Percentiles rank a stretch among this genome's conserved stretches.
Evolutionary conservation across 202 grass and related monocot genomes (phyloP).

Genomic region (Zizania palustris): DNA sequence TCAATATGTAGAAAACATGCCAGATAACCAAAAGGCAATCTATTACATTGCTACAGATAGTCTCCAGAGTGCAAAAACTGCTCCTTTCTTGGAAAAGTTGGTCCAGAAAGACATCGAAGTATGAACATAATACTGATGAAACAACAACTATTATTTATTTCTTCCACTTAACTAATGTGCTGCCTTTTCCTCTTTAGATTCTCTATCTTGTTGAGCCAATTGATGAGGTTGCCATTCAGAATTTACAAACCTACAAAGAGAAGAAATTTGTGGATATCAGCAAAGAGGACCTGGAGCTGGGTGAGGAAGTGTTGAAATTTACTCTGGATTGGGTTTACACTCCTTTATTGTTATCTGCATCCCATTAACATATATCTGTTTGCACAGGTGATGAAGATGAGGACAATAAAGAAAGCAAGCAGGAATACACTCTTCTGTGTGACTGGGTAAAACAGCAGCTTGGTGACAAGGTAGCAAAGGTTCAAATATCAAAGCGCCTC

Average conservation of each 20-base stretch:
- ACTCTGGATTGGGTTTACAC: neutral
- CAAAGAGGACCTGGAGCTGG: constrained; percentile 84
- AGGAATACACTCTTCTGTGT: constrained; percentile 79
- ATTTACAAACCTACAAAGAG: constrained; percentile 89
- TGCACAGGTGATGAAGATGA: constrained; percentile 63
- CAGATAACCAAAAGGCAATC: constrained; percentile 72
- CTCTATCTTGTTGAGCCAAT: constrained; percentile 83
- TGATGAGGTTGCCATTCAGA: constrained; percentile 86
- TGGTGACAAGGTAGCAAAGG: constrained; percentile 92
- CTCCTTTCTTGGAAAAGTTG: constrained; percentile 82
- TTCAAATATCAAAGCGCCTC: constrained; percentile 79
- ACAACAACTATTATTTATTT: neutral
- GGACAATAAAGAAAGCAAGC: constrained; percentile 70
- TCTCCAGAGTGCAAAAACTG: constrained; percentile 77
- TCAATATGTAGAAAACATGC: constrained; percentile 82
- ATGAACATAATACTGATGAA: constrained; percentile 26
- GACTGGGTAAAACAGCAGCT: constrained; percentile 97
- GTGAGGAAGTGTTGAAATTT: constrained; percentile 42
- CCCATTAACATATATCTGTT: neutral
- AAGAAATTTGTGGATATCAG: constrained; percentile 96
- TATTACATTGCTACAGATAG: constrained; percentile 85
- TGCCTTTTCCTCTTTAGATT: constrained; percentile 52
- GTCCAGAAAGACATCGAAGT: constrained; percentile 83
- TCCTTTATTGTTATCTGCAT: neutral
- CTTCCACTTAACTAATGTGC: constrained; percentile 3